Evolutionary conservation across 208 protist genomes (phyloP), one percentile per base, ranked within the genome.

Genomic region (Crithidia thermophila): DNA sequence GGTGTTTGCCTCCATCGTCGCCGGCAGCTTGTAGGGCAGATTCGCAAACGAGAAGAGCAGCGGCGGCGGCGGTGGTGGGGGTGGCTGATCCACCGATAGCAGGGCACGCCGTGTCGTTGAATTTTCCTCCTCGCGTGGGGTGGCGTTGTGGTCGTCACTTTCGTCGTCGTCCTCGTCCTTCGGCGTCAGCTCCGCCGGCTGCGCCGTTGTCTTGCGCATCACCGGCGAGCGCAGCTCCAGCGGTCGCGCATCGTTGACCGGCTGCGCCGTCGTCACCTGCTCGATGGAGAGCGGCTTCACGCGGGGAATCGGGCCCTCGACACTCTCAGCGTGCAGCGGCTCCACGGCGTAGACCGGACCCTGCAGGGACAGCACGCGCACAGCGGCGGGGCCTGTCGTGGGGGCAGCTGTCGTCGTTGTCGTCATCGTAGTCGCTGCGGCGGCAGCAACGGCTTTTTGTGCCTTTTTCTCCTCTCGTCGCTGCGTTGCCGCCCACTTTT

Each of bases 151-250:
- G 3, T n/a, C 40, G 14, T 49, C 39, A n/a, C 36, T 9, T n/a
- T 42, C 31, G 14, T 53, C 58, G 27, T 51, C 42, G 27, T 49
- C 56, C 34, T 9, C 30, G 34, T 3, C 11, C 34, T 33, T 42
- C 42, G n/a, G 6, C 31, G 21, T 9, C 21, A 64, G 21, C 31
- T 13, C 58, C 33, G 51, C 58, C 28, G 58, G 58, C 21, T 27
- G 42, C 20, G 58, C 58, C 4, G 58, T 64, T 2, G 31, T 64
- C 43, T 64, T 64, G 31, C 58, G 58, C 43, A 14, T 4, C n/a
- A 64, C 21, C 37, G 43, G 58, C 3, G 58, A 64, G 43, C 30
- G 40, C n/a, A 64, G 23, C 9, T 64, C 58, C 31, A 64, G 40
- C 16, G 58, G 39, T 33, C 53, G 51, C 45, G 31, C 40, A 21